phyloP scores from a whole-genome alignment of 2,329 filamentous ascomycete species.

The Bimuria novae-zelandiae region DNA sequence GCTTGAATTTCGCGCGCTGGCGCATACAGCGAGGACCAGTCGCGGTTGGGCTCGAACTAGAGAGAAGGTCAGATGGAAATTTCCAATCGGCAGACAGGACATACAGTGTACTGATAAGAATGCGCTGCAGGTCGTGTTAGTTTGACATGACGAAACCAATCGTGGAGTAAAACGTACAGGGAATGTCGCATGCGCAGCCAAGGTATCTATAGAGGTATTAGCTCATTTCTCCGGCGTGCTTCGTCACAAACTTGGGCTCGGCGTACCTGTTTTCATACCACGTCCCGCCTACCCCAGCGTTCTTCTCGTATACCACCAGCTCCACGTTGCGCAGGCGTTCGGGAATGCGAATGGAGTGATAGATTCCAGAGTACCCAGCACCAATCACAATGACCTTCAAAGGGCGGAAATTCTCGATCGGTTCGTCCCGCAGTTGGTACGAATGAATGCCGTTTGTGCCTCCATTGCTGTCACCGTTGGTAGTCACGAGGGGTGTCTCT shows the following conservation, averaged over 20 bases:
- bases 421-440: slow-evolving; percentile 43
- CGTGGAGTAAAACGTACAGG: slow-evolving; percentile 24
- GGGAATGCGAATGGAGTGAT: slow-evolving; percentile 51
- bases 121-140: slow-evolving; percentile 8
- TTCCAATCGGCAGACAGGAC: neutral
- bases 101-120: slow-evolving; percentile 5
- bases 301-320: slow-evolving; percentile 51
- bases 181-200: slow-evolving; percentile 51
- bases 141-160: neutral
- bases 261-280: slow-evolving; percentile 46
- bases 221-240: neutral
- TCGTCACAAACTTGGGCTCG: neutral
- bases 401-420: slow-evolving; percentile 50
- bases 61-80: neutral
- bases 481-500: slow-evolving; percentile 18
- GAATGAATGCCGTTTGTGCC: slow-evolving; percentile 1
- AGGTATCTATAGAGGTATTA: slow-evolving; percentile 38
- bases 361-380: slow-evolving; percentile 52
- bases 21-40: slow-evolving; percentile 49
- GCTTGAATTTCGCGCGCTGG: slow-evolving; percentile 46
- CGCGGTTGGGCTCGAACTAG: slow-evolving; percentile 48
- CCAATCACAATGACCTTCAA: slow-evolving; percentile 53
- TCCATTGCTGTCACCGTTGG: slow-evolving; percentile 19
- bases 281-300: slow-evolving; percentile 46
- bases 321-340: slow-evolving; percentile 48